Base-by-base conservation (phyloP, 495 filamentous ascomycete species). In the Saxophila tyrrhenica region DNA sequence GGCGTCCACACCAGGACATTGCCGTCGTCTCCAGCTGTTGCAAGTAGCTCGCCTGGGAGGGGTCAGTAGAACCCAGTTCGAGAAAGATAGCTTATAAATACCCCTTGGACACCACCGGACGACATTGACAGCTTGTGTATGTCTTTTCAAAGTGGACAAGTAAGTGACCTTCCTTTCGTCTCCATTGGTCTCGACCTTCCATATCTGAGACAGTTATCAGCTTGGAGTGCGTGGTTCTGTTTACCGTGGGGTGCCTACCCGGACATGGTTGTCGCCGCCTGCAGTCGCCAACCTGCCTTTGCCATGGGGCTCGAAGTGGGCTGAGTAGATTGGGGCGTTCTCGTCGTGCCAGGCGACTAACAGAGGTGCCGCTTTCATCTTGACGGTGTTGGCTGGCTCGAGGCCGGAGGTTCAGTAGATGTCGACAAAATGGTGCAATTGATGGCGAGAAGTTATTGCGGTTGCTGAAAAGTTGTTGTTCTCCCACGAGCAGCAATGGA, bases 101-200 rank as follows among this genome's bases (percentile, higher is more conserved):
- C 89, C 92, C 75, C 86, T 85, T 15, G 92, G 92, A 63, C 87
- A 85, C 75, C 90, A 99, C 61, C 92, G 78, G 19, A 99, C 94
- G 41, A 96, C 92, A 78, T 99, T 99, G 59, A 99, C 94, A 25
- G 92, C 88, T 70, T 97, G 94, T 21, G 88, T 91, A 68, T 99
- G 92, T 68, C 94, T 95, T 24, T 83, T 70, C 54, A 97, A 75
- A 0, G 90, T 97, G 42, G 88, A 89, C 50, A 99, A 69, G 65
- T 97, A 99, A 23, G 87, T 82, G 32, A 94, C 86, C 55, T 80
- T 92, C 35, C 89, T 75, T 56, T 89, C 85, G 42, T 95, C 91
- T n/a, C 86, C 89, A 54, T 83, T 82, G 21, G 78, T 71, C 51
- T 95, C 87, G 49, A 99, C 73, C 69, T 82, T 88, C 92, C 92